Evolutionary conservation across 345 rosid genomes (phyloP), one percentile per base, ranked within the genome.

Genomic region (Gossypium arboreum): DNA sequence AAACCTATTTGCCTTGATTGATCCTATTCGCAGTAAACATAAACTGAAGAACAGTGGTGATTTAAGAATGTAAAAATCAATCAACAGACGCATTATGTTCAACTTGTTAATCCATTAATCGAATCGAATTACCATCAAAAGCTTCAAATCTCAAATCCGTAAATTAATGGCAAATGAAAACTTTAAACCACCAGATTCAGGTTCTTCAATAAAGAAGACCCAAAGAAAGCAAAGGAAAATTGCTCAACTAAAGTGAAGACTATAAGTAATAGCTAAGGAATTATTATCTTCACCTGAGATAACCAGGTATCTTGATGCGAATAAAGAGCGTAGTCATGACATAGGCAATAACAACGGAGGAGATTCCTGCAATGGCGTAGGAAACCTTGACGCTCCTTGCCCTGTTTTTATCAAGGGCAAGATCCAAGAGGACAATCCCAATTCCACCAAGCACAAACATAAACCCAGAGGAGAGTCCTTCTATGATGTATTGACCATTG

Each of bases 251-350:
- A 47, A 61, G 9, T 15, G 13, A 24, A 73, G 12, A 73, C 34
- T 2, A 9, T 22, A 24, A 56, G 12, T 22, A 13, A 57, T 41
- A 22, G 43, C 25, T 13, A 41, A 59, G 10, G 25, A 73, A 7
- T 2, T 20, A 16, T 15, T 18, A 3, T 50, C 61, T 68, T 86
- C 84, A 90, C 64, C 88, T 75, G 76, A 95, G 94, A 83, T 95
- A 95, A 73, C 85, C 99, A 20, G 99, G 99, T 86, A 95, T 95
- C 87, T 95, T 95, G 76, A 93, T 95, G 58, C 99, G 98, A 79
- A 95, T 89, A 70, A 94, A 94, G 70, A 94, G 98, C 93, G 89
- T 94, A 79, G 90, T 89, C 98, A 91, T 94, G 12, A 91, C 86
- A 85, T 94, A 91, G 65, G 93, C 92, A 24, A 91, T 75, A 47